phyloP scores from a whole-genome alignment of 805 yeast species.

The Diddensiella santjacobensis region DNA sequence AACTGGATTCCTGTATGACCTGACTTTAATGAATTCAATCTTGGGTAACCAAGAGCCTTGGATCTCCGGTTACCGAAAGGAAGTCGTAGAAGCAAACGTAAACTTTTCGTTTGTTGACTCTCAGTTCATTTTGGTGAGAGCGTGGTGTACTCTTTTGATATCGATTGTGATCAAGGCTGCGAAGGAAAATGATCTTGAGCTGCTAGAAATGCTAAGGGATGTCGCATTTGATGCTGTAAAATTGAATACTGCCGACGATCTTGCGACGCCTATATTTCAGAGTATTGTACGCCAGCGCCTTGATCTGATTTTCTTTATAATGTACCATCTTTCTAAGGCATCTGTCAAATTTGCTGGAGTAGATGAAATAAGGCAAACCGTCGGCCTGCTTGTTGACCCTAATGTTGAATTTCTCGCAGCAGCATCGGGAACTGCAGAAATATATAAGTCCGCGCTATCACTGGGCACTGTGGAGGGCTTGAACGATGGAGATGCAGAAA shows the following conservation, averaged over 20 bases:
- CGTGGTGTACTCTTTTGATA: constrained; percentile 75
- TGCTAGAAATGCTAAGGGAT: constrained; percentile 20
- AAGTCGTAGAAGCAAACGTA: constrained; percentile 54
- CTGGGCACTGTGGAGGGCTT: neutral
- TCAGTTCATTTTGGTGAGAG: constrained; percentile 64
- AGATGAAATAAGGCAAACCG: constrained; percentile 31
- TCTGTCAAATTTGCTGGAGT: neutral
- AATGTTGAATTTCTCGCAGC: constrained; percentile 37
- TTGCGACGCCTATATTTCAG: constrained; percentile 44
- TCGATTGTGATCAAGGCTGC: constrained; percentile 43
- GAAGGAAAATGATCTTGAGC: constrained; percentile 4
- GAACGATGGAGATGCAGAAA: constrained; percentile 29
- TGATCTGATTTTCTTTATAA: constrained; percentile 57
- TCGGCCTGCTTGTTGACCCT: constrained; percentile 29
- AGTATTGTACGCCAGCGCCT: constrained; percentile 58
- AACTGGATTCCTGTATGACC: constrained; percentile 51
- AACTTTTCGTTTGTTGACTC: constrained; percentile 61
- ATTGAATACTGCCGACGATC: constrained; percentile 49
- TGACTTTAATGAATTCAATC: constrained; percentile 58
- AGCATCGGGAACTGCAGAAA: constrained; percentile 35
- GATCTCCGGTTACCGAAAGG: constrained; percentile 44
- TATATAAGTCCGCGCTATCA: neutral
- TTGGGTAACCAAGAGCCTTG: constrained; percentile 46
- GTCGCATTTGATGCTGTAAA: constrained; percentile 49
- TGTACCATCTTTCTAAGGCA: constrained; percentile 13